phyloP scores from a whole-genome alignment of 352 stramenopile genomes.

The Pythium oligandrum region DNA sequence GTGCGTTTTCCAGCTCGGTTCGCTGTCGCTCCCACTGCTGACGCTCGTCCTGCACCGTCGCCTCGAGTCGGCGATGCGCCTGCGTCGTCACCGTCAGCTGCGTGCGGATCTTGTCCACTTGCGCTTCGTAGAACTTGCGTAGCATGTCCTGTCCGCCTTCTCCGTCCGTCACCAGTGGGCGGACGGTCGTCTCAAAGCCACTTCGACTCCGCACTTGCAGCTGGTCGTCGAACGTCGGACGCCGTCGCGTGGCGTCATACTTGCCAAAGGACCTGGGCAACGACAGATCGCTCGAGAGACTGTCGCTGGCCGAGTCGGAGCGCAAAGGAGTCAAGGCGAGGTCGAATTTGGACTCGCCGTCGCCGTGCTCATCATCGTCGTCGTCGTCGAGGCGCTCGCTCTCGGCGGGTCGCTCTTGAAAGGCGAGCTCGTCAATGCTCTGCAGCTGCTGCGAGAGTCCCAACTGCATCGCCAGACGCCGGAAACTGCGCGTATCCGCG shows the following conservation, averaged over 20 bases:
- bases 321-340: constrained; percentile 22
- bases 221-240: constrained; percentile 58
- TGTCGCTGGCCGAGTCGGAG: constrained; percentile 60
- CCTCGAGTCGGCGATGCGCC: constrained; percentile 43
- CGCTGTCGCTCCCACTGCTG: constrained; percentile 23
- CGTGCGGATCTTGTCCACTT: constrained; percentile 68
- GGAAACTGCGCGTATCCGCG: constrained; percentile 22
- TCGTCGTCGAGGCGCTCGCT: constrained; percentile 7
- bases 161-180: background rate
- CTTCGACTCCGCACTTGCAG: constrained; percentile 17
- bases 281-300: constrained; percentile 65
- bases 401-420: constrained; percentile 7
- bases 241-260: constrained; percentile 28
- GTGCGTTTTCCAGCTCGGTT: constrained; percentile 14
- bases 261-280: constrained; percentile 64
- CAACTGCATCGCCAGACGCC: constrained; percentile 43
- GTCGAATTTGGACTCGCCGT: constrained; percentile 16
- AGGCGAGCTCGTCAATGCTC: constrained; percentile 15
- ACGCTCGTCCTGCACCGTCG: constrained; percentile 41
- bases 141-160: constrained; percentile 32
- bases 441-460: constrained; percentile 45
- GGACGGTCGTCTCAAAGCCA: constrained; percentile 1
- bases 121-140: constrained; percentile 79
- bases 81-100: constrained; percentile 48
- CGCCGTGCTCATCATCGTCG: constrained; percentile 19